Evolutionary conservation across 148 eudicot species (phyloP).

Genomic region (Rhododendron henanense): DNA sequence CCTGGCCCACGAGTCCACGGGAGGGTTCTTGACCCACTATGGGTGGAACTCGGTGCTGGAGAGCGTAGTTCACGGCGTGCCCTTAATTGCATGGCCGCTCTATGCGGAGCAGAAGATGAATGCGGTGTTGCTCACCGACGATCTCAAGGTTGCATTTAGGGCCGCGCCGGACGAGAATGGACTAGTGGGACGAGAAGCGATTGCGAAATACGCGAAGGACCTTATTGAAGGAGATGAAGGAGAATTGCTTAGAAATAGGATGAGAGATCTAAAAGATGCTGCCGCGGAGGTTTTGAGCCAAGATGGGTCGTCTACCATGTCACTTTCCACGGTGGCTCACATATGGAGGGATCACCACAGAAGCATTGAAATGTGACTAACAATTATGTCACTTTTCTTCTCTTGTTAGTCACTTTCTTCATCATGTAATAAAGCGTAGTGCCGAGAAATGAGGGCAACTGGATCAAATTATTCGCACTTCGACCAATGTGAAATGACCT

Average conservation of each 20-base stretch:
- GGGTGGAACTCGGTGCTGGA: conserved; percentile 45
- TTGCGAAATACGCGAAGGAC: conserved; percentile 10
- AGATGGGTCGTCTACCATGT: conserved; percentile 24
- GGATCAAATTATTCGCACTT: no score
- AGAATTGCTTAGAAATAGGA: conserved; percentile 7
- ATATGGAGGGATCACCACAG: not conserved
- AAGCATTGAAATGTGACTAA: not conserved
- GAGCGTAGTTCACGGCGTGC: conserved; percentile 37
- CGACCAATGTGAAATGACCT: no score
- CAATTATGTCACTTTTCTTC: not conserved
- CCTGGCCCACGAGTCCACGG: conserved; percentile 30
- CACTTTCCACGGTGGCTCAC: conserved; percentile 14
- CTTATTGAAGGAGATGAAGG: conserved; percentile 33
- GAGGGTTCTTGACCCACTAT: conserved; percentile 38
- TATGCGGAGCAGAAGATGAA: conserved; percentile 38
- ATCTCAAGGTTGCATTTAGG: conserved; percentile 25
- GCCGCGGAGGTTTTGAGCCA: conserved; percentile 15
- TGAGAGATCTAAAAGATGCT: conserved; percentile 21
- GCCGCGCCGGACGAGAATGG: conserved; percentile 14
- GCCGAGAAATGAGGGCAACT: not conserved
- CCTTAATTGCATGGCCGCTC: conserved; percentile 45
- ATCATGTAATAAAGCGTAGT: not conserved
- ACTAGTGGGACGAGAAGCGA: conserved; percentile 18
- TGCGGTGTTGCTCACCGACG: conserved; percentile 23
- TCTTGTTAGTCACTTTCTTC: not conserved